Base-by-base conservation (phyloP, 768 basidiomycete genomes). In the Amanita subjunquillea region DNA sequence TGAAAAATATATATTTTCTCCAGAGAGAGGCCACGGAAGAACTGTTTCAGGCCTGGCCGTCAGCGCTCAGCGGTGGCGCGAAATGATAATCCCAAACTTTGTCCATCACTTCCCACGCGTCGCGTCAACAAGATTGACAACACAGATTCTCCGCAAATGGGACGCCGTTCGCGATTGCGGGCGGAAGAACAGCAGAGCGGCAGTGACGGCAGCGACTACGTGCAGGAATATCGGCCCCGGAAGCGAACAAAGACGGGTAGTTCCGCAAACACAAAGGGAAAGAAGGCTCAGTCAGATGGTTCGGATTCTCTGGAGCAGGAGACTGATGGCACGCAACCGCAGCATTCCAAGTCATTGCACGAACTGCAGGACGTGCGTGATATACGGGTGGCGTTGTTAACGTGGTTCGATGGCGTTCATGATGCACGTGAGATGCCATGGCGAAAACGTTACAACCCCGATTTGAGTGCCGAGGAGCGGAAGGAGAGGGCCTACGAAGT, bases 401-500 rank as follows among this genome's bases (percentile, higher is more conserved):
- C 62, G 48, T 97, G 92, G 92, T 97, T 84, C 61, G 73, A 75
- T 34, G 68, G 65, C 12, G 87, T 86, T 10, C 81, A 80, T 54
- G 73, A 78, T 37, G 68, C 67, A 20, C 78, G 93, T 42, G 80
- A 81, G 34, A 96, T 97, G 92, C 94, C 93, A 0, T 96, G 93
- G 94, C 75, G 93, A 50, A 91, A 87, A 63, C 73, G 75, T 8
- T 87, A 78, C 59, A 72, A 85, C 61, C 70, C 75, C 5, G 69
- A 70, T 13, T 63, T 82, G 57, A 74, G 63, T 40, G 61, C 63
- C 3, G 80, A 81, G 37, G 82, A 79, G 50, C 83, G 83, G 51
- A 79, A 84, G 1, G 93, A 96, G 65, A 71, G 91, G 45, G 94
- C 92, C 6, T 96, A 98, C 61, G 91, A 96, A 77, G 93, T 92